These are phyloP conservation scores for Hypoxylon subgilvum DNA, from an alignment of 495 filamentous ascomycete species.

Conservation along the genomic window DNA sequence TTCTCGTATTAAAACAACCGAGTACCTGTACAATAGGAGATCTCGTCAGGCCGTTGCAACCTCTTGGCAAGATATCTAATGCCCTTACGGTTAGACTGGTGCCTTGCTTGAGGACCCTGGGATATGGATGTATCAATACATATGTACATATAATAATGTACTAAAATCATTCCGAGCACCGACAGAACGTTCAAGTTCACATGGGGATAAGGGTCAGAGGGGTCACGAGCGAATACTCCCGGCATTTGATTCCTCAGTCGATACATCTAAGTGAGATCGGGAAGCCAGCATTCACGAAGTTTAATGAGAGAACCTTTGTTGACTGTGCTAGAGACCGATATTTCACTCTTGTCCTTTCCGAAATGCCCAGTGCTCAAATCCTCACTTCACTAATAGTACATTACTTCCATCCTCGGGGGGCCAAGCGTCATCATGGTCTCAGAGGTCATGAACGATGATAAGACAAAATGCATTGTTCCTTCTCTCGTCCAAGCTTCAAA, in stretches of 20 bases:
- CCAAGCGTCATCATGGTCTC: slow-evolving; percentile 30
- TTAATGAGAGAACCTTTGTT: neutral
- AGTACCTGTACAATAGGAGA: slow-evolving; percentile 28
- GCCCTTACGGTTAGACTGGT: slow-evolving; percentile 12
- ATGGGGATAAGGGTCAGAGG: no score
- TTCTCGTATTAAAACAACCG: slow-evolving; percentile 29
- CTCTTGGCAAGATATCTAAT: slow-evolving; percentile 27
- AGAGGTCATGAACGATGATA: slow-evolving; percentile 35
- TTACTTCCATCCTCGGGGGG: slow-evolving; percentile 30
- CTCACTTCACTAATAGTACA: slow-evolving; percentile 35
- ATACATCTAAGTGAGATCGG: no score
- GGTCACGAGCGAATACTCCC: no score
- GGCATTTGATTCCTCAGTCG: no score
- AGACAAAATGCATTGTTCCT: slow-evolving; percentile 37
- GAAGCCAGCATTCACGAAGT: neutral
- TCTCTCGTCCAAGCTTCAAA: slow-evolving; percentile 34
- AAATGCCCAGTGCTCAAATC: slow-evolving; percentile 36
- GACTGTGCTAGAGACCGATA: slow-evolving; percentile 11
- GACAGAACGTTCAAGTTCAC: no score
- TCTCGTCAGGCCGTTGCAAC: slow-evolving; percentile 14
- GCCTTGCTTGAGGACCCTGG: slow-evolving; percentile 18
- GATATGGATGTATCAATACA: neutral
- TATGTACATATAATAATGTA: no score
- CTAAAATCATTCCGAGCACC: no score
- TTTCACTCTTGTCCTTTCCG: slow-evolving; percentile 26